phyloP scores from a whole-genome alignment of 805 yeast genomes.

The Myxozyma sirexii region DNA sequence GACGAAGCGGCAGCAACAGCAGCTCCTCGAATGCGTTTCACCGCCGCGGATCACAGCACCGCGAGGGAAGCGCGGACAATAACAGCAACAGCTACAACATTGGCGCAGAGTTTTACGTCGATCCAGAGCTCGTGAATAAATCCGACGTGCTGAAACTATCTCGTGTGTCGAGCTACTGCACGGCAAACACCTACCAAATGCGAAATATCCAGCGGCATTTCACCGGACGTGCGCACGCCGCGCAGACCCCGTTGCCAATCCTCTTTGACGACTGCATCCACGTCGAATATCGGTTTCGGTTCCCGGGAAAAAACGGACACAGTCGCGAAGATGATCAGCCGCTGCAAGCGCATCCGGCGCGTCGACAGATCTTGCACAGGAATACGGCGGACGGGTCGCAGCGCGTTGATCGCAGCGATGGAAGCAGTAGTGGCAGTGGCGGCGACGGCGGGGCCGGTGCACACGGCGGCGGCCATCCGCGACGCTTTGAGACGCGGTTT shows the following conservation, averaged over 20 bases:
- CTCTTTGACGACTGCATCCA: constrained; percentile 93
- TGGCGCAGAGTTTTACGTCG: constrained; percentile 10
- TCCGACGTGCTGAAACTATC: constrained; percentile 82
- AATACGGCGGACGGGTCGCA: constrained; percentile 3
- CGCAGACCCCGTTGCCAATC: constrained; percentile 68
- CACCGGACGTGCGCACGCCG: constrained; percentile 59
- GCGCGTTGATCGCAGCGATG: neutral
- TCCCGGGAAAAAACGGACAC: constrained; percentile 4
- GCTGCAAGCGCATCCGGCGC: constrained; percentile 3
- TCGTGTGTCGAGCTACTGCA: constrained; percentile 93
- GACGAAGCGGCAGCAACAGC: constrained; percentile 10
- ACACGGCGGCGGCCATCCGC: neutral
- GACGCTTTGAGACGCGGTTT: constrained; percentile 5
- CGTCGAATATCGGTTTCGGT: constrained; percentile 33
- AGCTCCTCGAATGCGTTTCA: constrained; percentile 63
- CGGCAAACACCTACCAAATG: constrained; percentile 91
- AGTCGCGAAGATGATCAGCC: constrained; percentile 7
- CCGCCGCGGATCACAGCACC: constrained; percentile 53
- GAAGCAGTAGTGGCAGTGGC: neutral
- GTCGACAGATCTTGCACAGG: neutral
- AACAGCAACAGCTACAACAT: constrained; percentile 4
- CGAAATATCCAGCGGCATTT: constrained; percentile 84
- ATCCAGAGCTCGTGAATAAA: constrained; percentile 46
- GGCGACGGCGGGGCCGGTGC: no score
- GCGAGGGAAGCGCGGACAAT: constrained; percentile 1